phyloP scores from a whole-genome alignment of 2,329 filamentous ascomycete genomes.

The Biscogniauxia mediterranea region DNA sequence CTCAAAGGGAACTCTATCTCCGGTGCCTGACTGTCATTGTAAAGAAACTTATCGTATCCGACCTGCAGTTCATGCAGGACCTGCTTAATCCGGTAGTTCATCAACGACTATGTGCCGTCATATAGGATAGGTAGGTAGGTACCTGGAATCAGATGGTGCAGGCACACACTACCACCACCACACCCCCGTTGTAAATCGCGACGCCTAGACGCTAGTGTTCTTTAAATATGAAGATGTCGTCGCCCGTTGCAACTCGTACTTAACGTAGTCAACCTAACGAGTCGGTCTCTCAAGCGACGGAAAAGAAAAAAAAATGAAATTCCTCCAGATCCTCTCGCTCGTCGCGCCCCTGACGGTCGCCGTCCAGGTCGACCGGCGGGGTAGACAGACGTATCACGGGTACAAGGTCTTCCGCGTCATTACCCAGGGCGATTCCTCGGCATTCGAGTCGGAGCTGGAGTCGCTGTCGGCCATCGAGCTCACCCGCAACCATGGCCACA shows the following conservation, averaged over 20 bases:
- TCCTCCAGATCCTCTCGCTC: constrained; percentile 13
- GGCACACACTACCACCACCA: not conserved
- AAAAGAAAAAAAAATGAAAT: constrained; percentile 14
- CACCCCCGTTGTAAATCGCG: not conserved
- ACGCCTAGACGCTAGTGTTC: not conserved
- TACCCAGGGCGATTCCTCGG: constrained; percentile 23
- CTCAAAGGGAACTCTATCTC: constrained; percentile 11
- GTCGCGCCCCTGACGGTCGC: constrained; percentile 10
- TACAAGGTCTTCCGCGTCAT: constrained; percentile 36
- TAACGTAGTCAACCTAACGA: not conserved
- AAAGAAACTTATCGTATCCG: constrained; percentile 17
- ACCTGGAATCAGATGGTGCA: constrained; percentile 1
- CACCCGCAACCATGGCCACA: constrained; percentile 26
- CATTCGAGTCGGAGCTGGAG: constrained; percentile 28
- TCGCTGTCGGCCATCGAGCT: constrained; percentile 30
- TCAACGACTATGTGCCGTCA: not conserved
- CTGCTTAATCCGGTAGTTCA: constrained; percentile 17
- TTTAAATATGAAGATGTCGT: constrained; percentile 13
- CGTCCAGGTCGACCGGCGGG: constrained; percentile 16
- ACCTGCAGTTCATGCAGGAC: constrained; percentile 10
- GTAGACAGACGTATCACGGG: constrained; percentile 33
- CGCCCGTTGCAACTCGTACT: not conserved
- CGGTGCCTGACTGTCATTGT: constrained; percentile 12
- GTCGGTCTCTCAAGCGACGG: not conserved
- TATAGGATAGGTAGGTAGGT: not conserved